Conservation (phyloP, 805 yeast species). For the Candida fluviatilis region DNA sequence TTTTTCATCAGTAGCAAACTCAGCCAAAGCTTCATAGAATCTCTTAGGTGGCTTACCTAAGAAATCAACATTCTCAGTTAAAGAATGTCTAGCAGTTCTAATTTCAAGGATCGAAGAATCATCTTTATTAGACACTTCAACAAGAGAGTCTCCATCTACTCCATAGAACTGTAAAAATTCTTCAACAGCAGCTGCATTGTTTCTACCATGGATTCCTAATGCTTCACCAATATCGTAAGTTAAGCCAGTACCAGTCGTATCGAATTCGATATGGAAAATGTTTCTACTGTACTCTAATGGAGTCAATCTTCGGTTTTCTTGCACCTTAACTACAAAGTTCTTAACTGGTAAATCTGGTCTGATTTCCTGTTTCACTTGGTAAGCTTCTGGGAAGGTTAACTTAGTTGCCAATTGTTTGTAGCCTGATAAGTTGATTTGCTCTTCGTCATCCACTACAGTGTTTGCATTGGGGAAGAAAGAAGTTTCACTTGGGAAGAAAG, state of each 20-base stretch:
- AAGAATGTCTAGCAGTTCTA: constrained; percentile 78
- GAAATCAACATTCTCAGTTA: constrained; percentile 77
- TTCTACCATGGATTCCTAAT: constrained; percentile 90
- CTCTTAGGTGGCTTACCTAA: constrained; percentile 96
- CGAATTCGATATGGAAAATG: constrained; percentile 95
- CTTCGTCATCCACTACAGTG: constrained; percentile 25
- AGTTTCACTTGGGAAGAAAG: constrained; percentile 56
- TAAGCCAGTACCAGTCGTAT: constrained; percentile 83
- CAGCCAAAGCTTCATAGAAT: constrained; percentile 80
- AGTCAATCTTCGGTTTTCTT: constrained; percentile 88
- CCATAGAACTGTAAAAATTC: constrained; percentile 71
- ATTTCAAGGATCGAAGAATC: constrained; percentile 55
- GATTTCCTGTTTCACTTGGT: constrained; percentile 47
- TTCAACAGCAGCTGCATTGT: constrained; percentile 59
- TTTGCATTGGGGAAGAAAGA: constrained; percentile 65
- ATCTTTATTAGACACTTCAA: constrained; percentile 70
- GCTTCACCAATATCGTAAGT: constrained; percentile 96
- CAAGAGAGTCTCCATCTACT: constrained; percentile 60
- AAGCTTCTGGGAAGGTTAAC: constrained; percentile 81
- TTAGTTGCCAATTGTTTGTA: constrained; percentile 57
- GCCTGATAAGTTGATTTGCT: constrained; percentile 37
- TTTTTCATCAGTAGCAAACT: constrained; percentile 62
- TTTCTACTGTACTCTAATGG: constrained; percentile 88
- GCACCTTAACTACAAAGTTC: constrained; percentile 83
- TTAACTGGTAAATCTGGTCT: constrained; percentile 89